Percentiles rank a stretch among this genome's conserved stretches.
Conservation (phyloP, 2,329 filamentous ascomycete species). For the Dissoconium aciculare region DNA sequence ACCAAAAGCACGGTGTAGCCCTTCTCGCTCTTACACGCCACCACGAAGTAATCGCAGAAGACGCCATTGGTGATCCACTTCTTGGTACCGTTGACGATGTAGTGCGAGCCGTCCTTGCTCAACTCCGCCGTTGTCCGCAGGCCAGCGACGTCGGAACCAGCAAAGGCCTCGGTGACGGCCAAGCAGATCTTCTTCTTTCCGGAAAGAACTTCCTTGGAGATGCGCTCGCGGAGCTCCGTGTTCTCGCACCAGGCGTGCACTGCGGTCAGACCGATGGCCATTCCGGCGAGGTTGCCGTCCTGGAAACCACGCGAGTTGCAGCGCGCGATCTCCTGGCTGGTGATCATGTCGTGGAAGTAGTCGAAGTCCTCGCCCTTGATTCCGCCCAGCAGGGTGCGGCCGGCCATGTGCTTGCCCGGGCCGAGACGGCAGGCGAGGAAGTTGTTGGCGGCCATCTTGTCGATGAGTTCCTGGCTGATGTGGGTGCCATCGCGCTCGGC, state of each 20-base stretch:
- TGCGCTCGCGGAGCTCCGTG: conserved; percentile 46
- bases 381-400: conserved; percentile 52
- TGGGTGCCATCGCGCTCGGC: conserved; percentile 60
- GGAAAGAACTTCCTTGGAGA: conserved; percentile 57
- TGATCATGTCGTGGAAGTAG: conserved; percentile 71
- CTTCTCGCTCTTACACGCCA: conserved; percentile 63
- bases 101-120: conserved; percentile 59
- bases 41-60: conserved; percentile 72
- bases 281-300: conserved; percentile 75
- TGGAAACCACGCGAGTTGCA: conserved; percentile 68
- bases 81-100: conserved; percentile 57
- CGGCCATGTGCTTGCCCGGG: conserved; percentile 67
- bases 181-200: conserved; percentile 81
- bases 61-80: conserved; percentile 76
- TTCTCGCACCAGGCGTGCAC: conserved; percentile 66
- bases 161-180: conserved; percentile 79
- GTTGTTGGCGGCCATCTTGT: conserved; percentile 59
- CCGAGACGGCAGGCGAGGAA: conserved; percentile 71
- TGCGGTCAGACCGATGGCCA: conserved; percentile 69
- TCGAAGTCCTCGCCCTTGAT: conserved; percentile 70
- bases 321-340: conserved; percentile 57
- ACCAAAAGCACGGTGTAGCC: conserved; percentile 66
- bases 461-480: conserved; percentile 56
- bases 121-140: conserved; percentile 65
- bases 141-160: conserved; percentile 67